Evolutionary conservation across 2,329 filamentous ascomycete species (phyloP), one percentile per base, ranked within the genome.

Genomic region (Fusarium sarcochroum): DNA sequence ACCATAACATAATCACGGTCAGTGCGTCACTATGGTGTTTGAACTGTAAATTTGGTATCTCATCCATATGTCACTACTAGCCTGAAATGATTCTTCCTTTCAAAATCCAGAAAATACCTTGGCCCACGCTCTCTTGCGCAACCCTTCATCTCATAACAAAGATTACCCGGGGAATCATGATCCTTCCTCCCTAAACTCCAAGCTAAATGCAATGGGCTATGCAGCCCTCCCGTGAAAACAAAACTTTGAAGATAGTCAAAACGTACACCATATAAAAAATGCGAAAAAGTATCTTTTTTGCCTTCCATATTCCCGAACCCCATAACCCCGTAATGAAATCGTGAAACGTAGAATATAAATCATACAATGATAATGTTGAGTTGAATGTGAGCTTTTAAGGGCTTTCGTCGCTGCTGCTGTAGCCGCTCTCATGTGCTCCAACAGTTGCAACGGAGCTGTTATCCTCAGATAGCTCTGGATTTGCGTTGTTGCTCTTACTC

Each of bases 371-470:
- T 15, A 25, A 42, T 30, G 27, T 44, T 48, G 11, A 44, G 20
- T 11, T 8, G 9, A 23, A 34, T 6, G 13, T 38, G 11, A 35
- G 4, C 7, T 4, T n/a, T 60, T 40, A 73, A 5, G 34, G 23
- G 21, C 66, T 75, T 35, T 78, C 77, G 54, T 80, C 77, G 13
- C 73, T 71, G 25, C 79, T 79, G 44, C 76, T 81, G 55, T 80
- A 80, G 1, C 77, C 77, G 53, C 82, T 84, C 59, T 76, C 76
- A 2, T 75, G 73, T 6, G 76, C 81, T 6, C 80, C 81, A 17
- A 78, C 80, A 3, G 81, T 83, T 6, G 81, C 81, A 9, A 75
- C 76, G 5, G 81, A 83, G 32, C 79, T 82, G 7, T 75, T 76
- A 20, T 69, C 71, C 0, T 75, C 72, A 1, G 75, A 75, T 9